Percentiles rank a stretch among this genome's conserved stretches.
Conservation (phyloP, 805 yeast genomes). For the Wickerhamomyces alni region DNA sequence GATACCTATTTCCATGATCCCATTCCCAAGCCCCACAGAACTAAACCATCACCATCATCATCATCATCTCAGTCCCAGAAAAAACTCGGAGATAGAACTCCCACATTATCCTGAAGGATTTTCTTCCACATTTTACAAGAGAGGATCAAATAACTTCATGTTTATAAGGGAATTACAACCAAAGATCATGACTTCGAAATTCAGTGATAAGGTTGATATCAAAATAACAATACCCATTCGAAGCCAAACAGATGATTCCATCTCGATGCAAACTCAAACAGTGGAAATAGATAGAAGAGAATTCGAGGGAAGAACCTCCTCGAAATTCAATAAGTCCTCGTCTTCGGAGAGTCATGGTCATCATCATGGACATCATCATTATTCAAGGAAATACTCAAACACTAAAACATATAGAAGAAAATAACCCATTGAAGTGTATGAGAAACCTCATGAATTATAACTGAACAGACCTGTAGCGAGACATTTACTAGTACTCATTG, state of each 20-base stretch:
- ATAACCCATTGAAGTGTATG: too few species aligned
- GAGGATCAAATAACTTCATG: slow-evolving; percentile 45
- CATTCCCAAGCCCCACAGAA: too few species aligned
- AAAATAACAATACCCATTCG: slow-evolving; percentile 1
- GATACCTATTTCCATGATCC: too few species aligned
- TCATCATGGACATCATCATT: background rate
- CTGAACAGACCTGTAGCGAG: too few species aligned
- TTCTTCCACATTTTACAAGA: slow-evolving; percentile 41
- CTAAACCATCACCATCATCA: too few species aligned
- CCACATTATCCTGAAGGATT: slow-evolving; percentile 40
- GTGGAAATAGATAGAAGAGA: slow-evolving; percentile 38
- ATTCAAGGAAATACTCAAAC: background rate
- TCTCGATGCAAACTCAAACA: slow-evolving; percentile 32
- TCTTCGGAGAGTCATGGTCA: too few species aligned
- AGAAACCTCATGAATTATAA: too few species aligned
- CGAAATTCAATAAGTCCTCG: too few species aligned
- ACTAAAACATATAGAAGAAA: background rate
- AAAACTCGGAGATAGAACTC: slow-evolving; percentile 6
- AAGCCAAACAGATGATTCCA: slow-evolving; percentile 12
- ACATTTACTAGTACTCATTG: too few species aligned
- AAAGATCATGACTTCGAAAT: slow-evolving; percentile 36
- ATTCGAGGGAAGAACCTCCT: slow-evolving; percentile 28
- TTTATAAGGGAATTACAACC: slow-evolving; percentile 44
- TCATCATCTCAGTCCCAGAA: too few species aligned
- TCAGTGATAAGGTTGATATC: slow-evolving; percentile 34